These are phyloP conservation scores for Gracilariopsis chorda DNA, from an alignment of 23 red algal genomes.

Conservation along the genomic window DNA sequence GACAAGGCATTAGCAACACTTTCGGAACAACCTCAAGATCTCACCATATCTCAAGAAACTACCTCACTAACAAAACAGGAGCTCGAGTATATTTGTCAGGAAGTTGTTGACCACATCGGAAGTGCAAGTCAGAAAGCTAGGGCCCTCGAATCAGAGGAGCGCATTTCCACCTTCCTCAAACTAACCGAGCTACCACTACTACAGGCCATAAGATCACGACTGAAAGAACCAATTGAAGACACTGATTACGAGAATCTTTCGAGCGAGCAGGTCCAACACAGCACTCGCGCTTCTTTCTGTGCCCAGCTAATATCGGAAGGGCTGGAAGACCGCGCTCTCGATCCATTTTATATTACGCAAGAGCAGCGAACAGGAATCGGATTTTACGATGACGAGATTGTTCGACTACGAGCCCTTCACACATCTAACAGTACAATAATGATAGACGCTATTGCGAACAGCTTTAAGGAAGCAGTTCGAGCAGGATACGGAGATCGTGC, in stretches of 20 bases:
- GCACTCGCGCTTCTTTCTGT: constrained; percentile 44
- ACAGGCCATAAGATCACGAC: constrained; percentile 26
- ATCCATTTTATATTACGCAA: constrained; percentile 48
- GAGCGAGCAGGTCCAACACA: constrained; percentile 2
- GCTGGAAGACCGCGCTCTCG: constrained; percentile 27
- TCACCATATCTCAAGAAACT: neutral
- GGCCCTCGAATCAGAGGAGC: constrained; percentile 37
- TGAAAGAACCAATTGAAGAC: constrained; percentile 24
- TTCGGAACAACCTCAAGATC: neutral
- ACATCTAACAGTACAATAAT: constrained; percentile 40
- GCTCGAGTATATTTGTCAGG: constrained; percentile 39
- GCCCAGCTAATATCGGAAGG: constrained; percentile 38
- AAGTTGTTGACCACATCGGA: constrained; percentile 65
- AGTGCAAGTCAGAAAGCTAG: constrained; percentile 53
- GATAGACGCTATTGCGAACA: constrained; percentile 26
- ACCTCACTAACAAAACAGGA: neutral
- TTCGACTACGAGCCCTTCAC: constrained; percentile 35
- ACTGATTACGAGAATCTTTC: constrained; percentile 21
- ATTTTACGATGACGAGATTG: constrained; percentile 52
- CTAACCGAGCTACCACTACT: constrained; percentile 44
- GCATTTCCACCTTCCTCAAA: constrained; percentile 51
- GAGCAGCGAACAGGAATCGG: constrained; percentile 18
- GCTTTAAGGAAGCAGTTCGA: constrained; percentile 39
- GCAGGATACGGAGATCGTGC: constrained; percentile 24
- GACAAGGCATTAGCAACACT: neutral